A percentile compares a stretch with the other conserved stretches of the same genome.
phyloP scores from a whole-genome alignment of 2,329 filamentous ascomycete species.

The Paecilomyces sp. region DNA sequence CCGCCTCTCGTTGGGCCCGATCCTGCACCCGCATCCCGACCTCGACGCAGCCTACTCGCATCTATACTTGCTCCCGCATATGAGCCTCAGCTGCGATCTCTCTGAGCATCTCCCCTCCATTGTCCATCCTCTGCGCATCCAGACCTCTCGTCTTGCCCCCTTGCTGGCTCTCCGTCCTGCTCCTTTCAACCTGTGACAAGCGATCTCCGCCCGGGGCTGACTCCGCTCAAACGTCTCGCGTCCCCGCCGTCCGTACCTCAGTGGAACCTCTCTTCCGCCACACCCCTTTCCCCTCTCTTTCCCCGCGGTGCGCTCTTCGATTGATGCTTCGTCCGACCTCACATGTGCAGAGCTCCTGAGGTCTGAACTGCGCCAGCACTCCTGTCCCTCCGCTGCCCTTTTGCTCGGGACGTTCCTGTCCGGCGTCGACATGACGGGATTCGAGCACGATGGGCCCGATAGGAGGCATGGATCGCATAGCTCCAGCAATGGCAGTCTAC shows the following conservation, averaged over 20 bases:
- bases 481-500: constrained; percentile 30
- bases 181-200: not conserved
- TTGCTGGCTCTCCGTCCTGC: constrained; percentile 2
- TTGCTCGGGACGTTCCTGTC: not conserved
- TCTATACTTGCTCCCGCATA: not conserved
- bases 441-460: constrained; percentile 23
- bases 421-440: constrained; percentile 22
- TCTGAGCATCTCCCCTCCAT: not conserved
- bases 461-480: constrained; percentile 34
- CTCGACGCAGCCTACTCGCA: not conserved
- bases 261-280: constrained; percentile 3
- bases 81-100: not conserved
- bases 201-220: not conserved
- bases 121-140: not conserved
- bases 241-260: not conserved
- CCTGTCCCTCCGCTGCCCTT: not conserved
- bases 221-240: not conserved
- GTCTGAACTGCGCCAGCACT: not conserved
- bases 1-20: not conserved
- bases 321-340: not conserved
- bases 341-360: not conserved
- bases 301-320: not conserved
- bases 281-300: constrained; percentile 1
- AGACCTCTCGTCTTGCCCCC: constrained; percentile 4
- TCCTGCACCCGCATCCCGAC: not conserved